Evolutionary conservation across 345 rosid genomes (phyloP), one percentile per base, ranked within the genome.

Genomic region (Eucalyptus rudis): DNA sequence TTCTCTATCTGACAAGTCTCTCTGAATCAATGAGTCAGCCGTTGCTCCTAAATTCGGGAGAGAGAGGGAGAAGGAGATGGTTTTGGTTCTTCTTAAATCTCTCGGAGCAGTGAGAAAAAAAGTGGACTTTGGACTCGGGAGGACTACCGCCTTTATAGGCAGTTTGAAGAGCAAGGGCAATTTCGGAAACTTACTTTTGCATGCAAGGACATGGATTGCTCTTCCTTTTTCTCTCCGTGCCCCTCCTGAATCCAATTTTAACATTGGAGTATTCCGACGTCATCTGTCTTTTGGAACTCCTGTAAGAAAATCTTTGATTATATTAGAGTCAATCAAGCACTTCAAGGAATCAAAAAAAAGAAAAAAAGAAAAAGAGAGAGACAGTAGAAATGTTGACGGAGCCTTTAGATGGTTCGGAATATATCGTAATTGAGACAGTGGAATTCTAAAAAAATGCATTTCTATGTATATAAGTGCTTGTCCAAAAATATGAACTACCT

Each of bases 351-450:
- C 22, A 16, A 40, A 40, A 40, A 5, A 40, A 40, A 50, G n/a
- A 16, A 64, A 6, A n/a, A 13, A 31, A 2, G 3, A 27, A 13
- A 2, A 13, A 27, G 1, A 66, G 11, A 17, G 24, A 17, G 44
- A 68, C 44, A 17, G 4, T 19, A 7, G 44, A 33, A 4, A 10
- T 6, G 10, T 12, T 59, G 68, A 59, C 14, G 16, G n/a, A 59
- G 16, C 44, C 13, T 10, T 33, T 4, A 4, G 9, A 14, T 14
- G 16, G 6, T 2, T 2, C 20, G 20, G 3, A 15, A 14, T n/a
- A 5, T 14, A 13, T 17, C 2, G 3, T 4, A 33, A 33, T 40
- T 17, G 22, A 68, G 3, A 14, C 7, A 5, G 3, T 4, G 7
- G 0, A 33, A 4, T 20, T 68, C 24, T 33, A 5, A 33, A 10